A percentile compares a stretch with the other conserved stretches of the same genome.
Conservation (phyloP, 495 filamentous ascomycete species). For the Neurospora sp. region DNA sequence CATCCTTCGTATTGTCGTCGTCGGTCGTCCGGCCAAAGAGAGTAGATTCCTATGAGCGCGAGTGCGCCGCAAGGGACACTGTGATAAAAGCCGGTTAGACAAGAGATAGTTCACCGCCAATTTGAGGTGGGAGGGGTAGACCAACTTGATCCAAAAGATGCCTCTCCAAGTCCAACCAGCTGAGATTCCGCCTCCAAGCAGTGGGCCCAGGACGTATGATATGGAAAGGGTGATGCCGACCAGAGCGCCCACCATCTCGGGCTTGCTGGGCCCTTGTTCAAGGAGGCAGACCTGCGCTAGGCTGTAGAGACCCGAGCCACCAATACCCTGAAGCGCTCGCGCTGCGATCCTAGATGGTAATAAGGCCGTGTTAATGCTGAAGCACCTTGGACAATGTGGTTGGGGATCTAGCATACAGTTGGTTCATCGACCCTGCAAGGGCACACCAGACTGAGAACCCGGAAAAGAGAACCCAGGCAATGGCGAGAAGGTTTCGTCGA, state of each 20-base stretch:
- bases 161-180: slow-evolving; percentile 54
- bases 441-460: slow-evolving; percentile 50
- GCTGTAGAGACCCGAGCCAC: slow-evolving; percentile 49
- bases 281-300: slow-evolving; percentile 44
- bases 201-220: slow-evolving; percentile 47
- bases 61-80: slow-evolving; percentile 48
- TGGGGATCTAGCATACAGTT: slow-evolving; percentile 34
- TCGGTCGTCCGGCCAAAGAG: slow-evolving; percentile 35
- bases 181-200: slow-evolving; percentile 60
- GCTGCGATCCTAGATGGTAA: slow-evolving; percentile 38
- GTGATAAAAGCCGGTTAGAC: slow-evolving; percentile 2
- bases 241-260: slow-evolving; percentile 33
- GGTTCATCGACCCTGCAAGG: slow-evolving; percentile 36
- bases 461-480: slow-evolving; percentile 42
- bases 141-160: slow-evolving; percentile 62
- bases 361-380: not conserved
- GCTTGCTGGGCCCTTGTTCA: slow-evolving; percentile 42
- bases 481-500: slow-evolving; percentile 37
- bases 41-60: slow-evolving; percentile 46
- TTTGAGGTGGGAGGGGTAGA: not conserved
- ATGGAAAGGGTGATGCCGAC: slow-evolving; percentile 35
- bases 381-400: not conserved
- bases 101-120: rapidly evolving
- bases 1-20: slow-evolving; percentile 14
- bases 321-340: slow-evolving; percentile 52